Evolutionary conservation across 2,329 filamentous ascomycete genomes (phyloP).

Genomic region (Fusarium anguioides): DNA sequence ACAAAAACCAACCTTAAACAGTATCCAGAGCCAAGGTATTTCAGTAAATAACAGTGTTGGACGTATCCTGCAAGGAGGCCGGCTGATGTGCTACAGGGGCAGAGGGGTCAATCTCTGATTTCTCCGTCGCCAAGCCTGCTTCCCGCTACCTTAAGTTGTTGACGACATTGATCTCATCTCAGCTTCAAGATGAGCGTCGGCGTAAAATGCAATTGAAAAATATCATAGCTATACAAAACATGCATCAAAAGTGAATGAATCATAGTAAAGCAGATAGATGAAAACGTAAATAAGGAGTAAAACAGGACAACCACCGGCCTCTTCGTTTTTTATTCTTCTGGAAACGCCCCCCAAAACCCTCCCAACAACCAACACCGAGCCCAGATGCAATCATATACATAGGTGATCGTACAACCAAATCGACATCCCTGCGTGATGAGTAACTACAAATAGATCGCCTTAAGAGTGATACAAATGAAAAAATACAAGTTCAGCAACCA

Average conservation of each 20-base stretch:
- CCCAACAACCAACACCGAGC: slow-evolving; percentile 25
- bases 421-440: not conserved
- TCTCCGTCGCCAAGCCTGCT: slow-evolving; percentile 28
- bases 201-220: not conserved
- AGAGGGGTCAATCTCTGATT: slow-evolving; percentile 30
- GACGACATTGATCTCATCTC: slow-evolving; percentile 1
- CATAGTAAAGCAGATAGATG: not conserved
- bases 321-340: slow-evolving; percentile 7
- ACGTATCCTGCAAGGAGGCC: slow-evolving; percentile 2
- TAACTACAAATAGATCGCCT: slow-evolving; percentile 17
- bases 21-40: not conserved
- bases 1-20: not conserved
- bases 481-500: slow-evolving; percentile 3
- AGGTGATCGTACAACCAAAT: slow-evolving; percentile 9
- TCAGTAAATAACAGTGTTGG: not conserved
- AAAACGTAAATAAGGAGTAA: not conserved
- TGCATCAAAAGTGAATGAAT: not conserved
- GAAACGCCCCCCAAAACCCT: slow-evolving; percentile 18
- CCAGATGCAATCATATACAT: slow-evolving; percentile 33
- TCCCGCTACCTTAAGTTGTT: slow-evolving; percentile 9
- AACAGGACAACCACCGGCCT: not conserved
- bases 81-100: slow-evolving; percentile 33
- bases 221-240: not conserved
- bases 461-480: slow-evolving; percentile 17
- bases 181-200: not conserved